A percentile compares a stretch with the other conserved stretches of the same genome.
Evolutionary conservation across 768 basidiomycete species (phyloP).

Genomic region (Artomyces pyxidatus): DNA sequence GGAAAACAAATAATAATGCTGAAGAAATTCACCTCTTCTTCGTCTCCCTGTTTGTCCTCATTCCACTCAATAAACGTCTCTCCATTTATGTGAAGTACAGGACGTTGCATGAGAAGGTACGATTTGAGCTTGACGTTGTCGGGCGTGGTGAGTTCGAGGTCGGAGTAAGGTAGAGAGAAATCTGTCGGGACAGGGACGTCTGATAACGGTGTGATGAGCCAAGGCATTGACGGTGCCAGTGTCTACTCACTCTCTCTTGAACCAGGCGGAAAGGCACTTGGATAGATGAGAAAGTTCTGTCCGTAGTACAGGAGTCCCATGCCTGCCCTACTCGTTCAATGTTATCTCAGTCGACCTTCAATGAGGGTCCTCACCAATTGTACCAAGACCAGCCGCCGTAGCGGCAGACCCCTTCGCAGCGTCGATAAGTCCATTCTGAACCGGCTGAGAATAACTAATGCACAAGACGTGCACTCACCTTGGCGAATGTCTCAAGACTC

Average conservation of each 20-base stretch:
- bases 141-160: slow-evolving; percentile 60
- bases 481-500: slow-evolving; percentile 36
- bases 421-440: background rate
- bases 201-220: slow-evolving; percentile 20
- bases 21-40: slow-evolving; percentile 46
- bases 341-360: slow-evolving; percentile 5
- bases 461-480: slow-evolving; percentile 23
- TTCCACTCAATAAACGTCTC: slow-evolving; percentile 22
- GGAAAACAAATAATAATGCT: background rate
- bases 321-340: slow-evolving; percentile 29
- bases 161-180: slow-evolving; percentile 66
- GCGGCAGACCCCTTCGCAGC: slow-evolving; percentile 26
- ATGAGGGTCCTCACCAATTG: slow-evolving; percentile 24
- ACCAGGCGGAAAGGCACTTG: slow-evolving; percentile 72
- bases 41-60: slow-evolving; percentile 31
- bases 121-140: slow-evolving; percentile 68
- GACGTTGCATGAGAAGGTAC: slow-evolving; percentile 67
- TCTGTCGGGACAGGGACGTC: slow-evolving; percentile 68
- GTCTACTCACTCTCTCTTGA: slow-evolving; percentile 56
- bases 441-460: background rate
- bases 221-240: background rate
- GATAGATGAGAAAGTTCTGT: slow-evolving; percentile 87
- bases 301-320: slow-evolving; percentile 76
- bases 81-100: slow-evolving; percentile 29
- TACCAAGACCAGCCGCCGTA: slow-evolving; percentile 29